Evolutionary conservation across 225 moss, liverwort and hornwort species (phyloP).

Genomic region (Marchantia paleacea): DNA sequence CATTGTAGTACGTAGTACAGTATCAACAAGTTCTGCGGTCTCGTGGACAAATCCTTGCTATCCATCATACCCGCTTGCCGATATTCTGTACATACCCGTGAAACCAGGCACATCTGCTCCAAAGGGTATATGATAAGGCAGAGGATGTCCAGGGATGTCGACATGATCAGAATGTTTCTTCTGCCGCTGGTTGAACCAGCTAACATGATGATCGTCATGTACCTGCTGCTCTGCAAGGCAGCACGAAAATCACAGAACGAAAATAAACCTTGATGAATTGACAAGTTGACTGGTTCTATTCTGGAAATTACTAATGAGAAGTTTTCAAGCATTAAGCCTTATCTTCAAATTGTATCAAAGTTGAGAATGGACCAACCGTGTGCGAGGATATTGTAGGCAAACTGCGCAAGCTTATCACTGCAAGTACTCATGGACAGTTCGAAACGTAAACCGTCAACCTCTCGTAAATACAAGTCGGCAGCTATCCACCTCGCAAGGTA

Average conservation of each 20-base stretch:
- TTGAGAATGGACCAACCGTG: conserved; percentile 34
- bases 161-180: conserved; percentile 50
- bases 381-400: conserved; percentile 66
- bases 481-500: conserved; percentile 86
- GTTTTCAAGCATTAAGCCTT: background rate
- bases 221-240: conserved; percentile 52
- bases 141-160: conserved; percentile 59
- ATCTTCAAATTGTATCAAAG: background rate
- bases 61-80: background rate
- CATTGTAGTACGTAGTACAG: background rate
- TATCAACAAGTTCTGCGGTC: background rate
- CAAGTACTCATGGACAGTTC: conserved; percentile 77
- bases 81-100: conserved; percentile 31
- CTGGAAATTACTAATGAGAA: too few relatives aligned
- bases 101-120: conserved; percentile 75
- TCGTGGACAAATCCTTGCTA: background rate
- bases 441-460: conserved; percentile 77
- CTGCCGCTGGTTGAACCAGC: conserved; percentile 65
- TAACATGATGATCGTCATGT: conserved; percentile 78
- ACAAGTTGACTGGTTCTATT: too few relatives aligned
- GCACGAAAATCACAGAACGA: background rate
- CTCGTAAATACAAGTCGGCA: conserved; percentile 71
- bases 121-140: conserved; percentile 68
- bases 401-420: conserved; percentile 67
- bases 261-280: background rate